phyloP scores from a whole-genome alignment of 192 early-diverging fungal species.

The Phlyctochytrium arcticum region DNA sequence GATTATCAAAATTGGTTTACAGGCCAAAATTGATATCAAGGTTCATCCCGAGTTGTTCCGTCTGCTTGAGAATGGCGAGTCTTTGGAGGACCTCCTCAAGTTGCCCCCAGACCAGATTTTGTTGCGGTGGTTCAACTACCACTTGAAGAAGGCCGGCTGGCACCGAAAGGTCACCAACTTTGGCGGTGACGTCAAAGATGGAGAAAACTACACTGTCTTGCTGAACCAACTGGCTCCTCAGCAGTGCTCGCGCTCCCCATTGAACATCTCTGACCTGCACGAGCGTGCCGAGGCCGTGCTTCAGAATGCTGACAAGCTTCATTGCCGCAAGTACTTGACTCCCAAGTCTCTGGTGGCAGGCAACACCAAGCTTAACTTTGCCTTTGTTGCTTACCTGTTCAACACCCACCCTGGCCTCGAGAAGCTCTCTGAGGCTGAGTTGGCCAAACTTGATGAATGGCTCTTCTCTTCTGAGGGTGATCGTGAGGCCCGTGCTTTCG shows the following conservation, averaged over 20 bases:
- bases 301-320: conserved; percentile 86
- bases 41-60: conserved; percentile 97
- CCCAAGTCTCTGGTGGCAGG: conserved; percentile 92
- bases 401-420: conserved; percentile 95
- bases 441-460: conserved; percentile 78
- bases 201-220: conserved; percentile 91
- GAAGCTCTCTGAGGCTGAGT: conserved; percentile 83
- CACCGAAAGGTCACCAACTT: conserved; percentile 84
- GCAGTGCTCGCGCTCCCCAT: conserved; percentile 74
- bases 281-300: conserved; percentile 87
- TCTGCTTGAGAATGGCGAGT: conserved; percentile 88
- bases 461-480: conserved; percentile 76
- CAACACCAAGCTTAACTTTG: conserved; percentile 95
- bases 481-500: conserved; percentile 87
- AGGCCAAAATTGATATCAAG: conserved; percentile 97
- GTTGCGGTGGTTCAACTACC: conserved; percentile 99
- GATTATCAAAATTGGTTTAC: conserved; percentile 96
- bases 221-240: conserved; percentile 87
- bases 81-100: conserved; percentile 88
- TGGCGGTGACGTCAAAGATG: conserved; percentile 87
- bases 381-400: conserved; percentile 98
- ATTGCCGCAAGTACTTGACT: conserved; percentile 91
- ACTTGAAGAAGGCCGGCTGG: conserved; percentile 91
- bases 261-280: conserved; percentile 70
- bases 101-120: conserved; percentile 95